Evolutionary conservation across 441 rosid genomes (phyloP).

Genomic region (Adansonia grandidieri): DNA sequence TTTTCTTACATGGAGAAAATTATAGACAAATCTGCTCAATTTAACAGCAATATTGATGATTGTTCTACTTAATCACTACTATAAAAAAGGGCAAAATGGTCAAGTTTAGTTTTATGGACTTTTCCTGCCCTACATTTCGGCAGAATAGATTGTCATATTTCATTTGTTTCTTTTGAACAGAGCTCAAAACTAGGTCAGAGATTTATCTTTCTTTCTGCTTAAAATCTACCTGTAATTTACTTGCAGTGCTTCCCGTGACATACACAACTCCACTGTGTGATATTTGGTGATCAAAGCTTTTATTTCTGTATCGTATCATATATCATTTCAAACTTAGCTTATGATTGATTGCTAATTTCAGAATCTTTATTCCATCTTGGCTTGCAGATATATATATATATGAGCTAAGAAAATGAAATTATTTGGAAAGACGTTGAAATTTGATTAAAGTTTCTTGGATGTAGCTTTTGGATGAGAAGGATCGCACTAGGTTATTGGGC

Average conservation of each 20-base stretch:
- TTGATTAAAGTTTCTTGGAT: slow-evolving; percentile 18
- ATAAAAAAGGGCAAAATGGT: not conserved
- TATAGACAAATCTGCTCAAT: not conserved
- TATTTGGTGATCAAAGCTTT: not conserved
- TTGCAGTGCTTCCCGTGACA: not conserved
- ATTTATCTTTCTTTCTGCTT: not conserved
- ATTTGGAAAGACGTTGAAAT: not conserved
- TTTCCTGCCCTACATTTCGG: not conserved
- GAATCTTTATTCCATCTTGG: not conserved
- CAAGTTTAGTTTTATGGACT: not conserved
- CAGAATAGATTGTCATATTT: not conserved
- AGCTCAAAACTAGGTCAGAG: slow-evolving; percentile 6
- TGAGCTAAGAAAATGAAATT: not conserved
- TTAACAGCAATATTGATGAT: not conserved
- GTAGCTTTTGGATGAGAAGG: slow-evolving; percentile 75
- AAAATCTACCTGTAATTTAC: not conserved
- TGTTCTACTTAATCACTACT: not conserved
- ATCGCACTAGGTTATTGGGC: slow-evolving; percentile 54
- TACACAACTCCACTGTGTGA: not conserved
- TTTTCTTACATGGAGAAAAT: not conserved
- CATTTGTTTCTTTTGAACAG: not conserved
- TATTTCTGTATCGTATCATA: not conserved
- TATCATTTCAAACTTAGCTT: not conserved
- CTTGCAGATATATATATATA: too few species aligned
- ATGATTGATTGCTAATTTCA: not conserved